Percentiles rank a stretch among this genome's conserved stretches.
Conservation (phyloP, 495 filamentous ascomycete genomes). For the Endocarpon pusillum region DNA sequence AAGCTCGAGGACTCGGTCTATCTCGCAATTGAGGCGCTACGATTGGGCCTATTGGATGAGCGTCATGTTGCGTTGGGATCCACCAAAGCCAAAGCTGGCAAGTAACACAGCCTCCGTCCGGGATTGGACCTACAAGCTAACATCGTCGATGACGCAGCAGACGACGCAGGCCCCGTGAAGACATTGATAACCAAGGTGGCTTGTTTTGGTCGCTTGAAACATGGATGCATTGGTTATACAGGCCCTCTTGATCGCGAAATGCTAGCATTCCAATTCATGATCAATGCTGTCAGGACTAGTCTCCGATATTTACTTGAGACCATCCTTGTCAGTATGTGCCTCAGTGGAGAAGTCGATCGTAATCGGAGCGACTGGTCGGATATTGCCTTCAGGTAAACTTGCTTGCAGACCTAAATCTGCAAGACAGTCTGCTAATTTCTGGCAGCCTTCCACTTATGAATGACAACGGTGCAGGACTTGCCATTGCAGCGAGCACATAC, state of each 20-base stretch:
- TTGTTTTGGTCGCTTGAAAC: conserved; percentile 61
- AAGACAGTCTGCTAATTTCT: conserved; percentile 15
- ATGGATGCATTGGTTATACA: conserved; percentile 79
- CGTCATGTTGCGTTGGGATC: too few species aligned
- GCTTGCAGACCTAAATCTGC: conserved; percentile 1
- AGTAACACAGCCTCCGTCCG: conserved; percentile 6
- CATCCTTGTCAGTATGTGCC: conserved; percentile 55
- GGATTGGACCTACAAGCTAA: too few species aligned
- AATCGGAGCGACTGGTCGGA: conserved; percentile 52
- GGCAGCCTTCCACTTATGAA: conserved; percentile 67
- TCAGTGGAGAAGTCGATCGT: conserved; percentile 59
- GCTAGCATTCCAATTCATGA: conserved; percentile 70
- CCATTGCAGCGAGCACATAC: conserved; percentile 83
- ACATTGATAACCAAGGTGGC: conserved; percentile 56
- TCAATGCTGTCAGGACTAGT: conserved; percentile 56
- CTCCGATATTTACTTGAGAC: conserved; percentile 74
- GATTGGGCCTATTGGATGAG: conserved; percentile 61
- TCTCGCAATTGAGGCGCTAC: conserved; percentile 64
- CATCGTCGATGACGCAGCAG: too few species aligned
- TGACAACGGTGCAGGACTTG: conserved; percentile 68
- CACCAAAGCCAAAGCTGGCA: conserved; percentile 7
- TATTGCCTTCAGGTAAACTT: conserved; percentile 47
- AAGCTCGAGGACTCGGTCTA: conserved; percentile 47
- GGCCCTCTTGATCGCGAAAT: conserved; percentile 84
- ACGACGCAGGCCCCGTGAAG: too few species aligned